Conservation (phyloP, 257 asterid species). For the Solanum piurae region DNA sequence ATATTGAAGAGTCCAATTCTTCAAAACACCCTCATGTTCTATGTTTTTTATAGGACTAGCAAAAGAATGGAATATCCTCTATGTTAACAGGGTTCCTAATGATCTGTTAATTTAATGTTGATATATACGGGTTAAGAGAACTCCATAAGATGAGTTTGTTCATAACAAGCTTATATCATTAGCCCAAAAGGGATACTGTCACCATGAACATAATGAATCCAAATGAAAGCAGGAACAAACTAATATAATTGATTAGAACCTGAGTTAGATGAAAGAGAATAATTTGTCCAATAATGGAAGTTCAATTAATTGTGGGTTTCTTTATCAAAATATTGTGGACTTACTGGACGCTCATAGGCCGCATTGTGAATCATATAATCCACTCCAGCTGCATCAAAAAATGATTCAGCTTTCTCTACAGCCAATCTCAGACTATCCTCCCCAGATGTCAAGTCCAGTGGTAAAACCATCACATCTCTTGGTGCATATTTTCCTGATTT, state of each 20-base stretch:
- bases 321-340: slow-evolving; percentile 12
- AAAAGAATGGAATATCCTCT: not conserved
- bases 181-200: not conserved
- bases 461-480: slow-evolving; percentile 59
- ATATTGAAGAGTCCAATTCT: not conserved
- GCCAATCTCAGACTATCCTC: slow-evolving; percentile 58
- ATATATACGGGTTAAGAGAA: not conserved
- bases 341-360: slow-evolving; percentile 95
- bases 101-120: not conserved
- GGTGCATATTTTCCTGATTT: slow-evolving; percentile 83
- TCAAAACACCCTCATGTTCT: not conserved
- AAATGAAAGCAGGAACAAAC: not conserved
- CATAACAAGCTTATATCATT: not conserved
- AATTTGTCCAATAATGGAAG: not conserved
- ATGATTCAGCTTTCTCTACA: slow-evolving; percentile 70
- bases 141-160: not conserved
- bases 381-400: slow-evolving; percentile 79
- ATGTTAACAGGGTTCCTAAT: not conserved
- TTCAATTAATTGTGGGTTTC: not conserved
- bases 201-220: not conserved
- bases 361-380: slow-evolving; percentile 96
- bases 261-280: not conserved
- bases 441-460: slow-evolving; percentile 76
- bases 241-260: not conserved
- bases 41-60: not conserved